Evolutionary conservation across 2,329 filamentous ascomycete species (phyloP).

Genomic region (Dothideomycetes sp.): DNA sequence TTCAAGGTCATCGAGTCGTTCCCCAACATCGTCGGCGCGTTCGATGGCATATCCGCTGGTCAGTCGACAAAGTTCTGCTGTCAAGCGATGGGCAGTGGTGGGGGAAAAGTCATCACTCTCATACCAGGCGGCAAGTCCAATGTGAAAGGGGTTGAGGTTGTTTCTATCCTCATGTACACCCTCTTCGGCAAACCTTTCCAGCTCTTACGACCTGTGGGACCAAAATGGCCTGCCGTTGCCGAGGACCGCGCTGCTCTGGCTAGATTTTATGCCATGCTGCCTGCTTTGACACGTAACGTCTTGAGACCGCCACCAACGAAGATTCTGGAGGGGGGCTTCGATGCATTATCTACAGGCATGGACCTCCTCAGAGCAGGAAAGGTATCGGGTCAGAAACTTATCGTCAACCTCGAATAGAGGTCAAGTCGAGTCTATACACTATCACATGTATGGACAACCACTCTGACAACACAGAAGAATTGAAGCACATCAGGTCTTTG

Average conservation of each 20-base stretch:
- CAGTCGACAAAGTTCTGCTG: background rate
- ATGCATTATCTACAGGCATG: background rate
- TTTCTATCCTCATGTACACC: background rate
- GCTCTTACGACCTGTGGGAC: background rate
- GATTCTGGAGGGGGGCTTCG: background rate
- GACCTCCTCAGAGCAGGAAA: background rate
- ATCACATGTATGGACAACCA: no score
- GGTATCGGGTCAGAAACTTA: background rate
- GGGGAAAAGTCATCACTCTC: background rate
- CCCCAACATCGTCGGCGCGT: background rate
- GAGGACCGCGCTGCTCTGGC: background rate
- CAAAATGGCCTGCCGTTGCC: background rate
- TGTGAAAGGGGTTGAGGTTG: background rate
- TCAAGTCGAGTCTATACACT: no score
- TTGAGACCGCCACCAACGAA: background rate
- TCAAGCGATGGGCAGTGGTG: background rate
- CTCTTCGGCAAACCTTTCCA: background rate
- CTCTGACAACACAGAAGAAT: no score
- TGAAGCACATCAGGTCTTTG: no score
- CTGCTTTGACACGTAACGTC: background rate
- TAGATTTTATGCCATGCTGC: background rate
- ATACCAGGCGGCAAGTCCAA: background rate
- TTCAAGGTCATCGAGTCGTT: constrained; percentile 25
- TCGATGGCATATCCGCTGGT: background rate
- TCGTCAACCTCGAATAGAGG: no score